phyloP scores from a whole-genome alignment of 148 eudicot species.

The Polygonum maritimum region DNA sequence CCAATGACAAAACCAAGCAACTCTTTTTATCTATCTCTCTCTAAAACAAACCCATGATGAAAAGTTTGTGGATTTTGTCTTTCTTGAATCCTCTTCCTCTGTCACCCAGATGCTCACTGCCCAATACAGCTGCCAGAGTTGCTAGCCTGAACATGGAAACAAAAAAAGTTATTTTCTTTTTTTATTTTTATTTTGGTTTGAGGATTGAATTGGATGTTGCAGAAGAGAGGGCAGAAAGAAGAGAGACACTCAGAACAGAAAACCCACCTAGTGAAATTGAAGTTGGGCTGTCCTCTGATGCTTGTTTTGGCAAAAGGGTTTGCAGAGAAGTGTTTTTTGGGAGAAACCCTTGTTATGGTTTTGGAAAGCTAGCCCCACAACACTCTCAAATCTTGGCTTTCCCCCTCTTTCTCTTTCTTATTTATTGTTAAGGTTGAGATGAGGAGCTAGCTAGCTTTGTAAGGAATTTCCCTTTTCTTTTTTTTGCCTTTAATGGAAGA shows the following conservation, averaged over 20 bases:
- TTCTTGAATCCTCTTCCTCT: background rate
- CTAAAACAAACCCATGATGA: background rate
- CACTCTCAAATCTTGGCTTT: background rate
- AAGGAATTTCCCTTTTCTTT: background rate
- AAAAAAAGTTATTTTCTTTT: background rate
- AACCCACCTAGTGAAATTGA: background rate
- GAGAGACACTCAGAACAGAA: background rate
- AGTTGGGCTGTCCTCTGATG: background rate
- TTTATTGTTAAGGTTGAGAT: background rate
- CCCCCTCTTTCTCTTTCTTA: background rate
- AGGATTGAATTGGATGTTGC: background rate
- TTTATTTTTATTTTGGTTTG: background rate
- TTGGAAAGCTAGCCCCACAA: background rate
- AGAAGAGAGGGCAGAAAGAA: background rate
- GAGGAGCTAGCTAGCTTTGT: background rate
- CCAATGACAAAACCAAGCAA: background rate
- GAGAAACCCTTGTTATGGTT: background rate
- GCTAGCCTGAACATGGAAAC: background rate
- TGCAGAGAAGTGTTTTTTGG: background rate
- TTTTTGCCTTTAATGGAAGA: background rate
- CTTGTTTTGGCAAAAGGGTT: slow-evolving; percentile 2
- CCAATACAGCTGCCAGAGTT: slow-evolving; percentile 5
- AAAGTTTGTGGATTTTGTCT: background rate
- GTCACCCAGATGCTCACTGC: slow-evolving; percentile 9
- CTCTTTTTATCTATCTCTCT: background rate